Evolutionary conservation across 23 red algal species (phyloP), one percentile per base, ranked within the genome.

Genomic region (Cyanidium caldarium): DNA sequence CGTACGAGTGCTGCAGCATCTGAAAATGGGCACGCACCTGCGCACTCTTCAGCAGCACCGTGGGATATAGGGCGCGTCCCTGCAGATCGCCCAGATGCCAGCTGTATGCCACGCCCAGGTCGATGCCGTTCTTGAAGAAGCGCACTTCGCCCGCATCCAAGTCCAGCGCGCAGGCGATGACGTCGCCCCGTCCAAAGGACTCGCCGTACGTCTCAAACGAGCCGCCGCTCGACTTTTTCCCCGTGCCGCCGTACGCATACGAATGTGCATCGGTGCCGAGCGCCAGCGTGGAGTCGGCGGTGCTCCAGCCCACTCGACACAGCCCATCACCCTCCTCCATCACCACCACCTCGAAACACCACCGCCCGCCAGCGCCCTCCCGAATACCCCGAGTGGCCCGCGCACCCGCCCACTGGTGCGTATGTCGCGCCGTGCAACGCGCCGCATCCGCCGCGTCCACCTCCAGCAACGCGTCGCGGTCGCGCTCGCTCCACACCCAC

Each of bases 301-400:
- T 75, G 40, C 80, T 76, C 87, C 87, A 93, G 3, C 87, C 87
- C n/a, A 93, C 69, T 21, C 87, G 75, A 84, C 78, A 78, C 30
- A 93, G 81, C n/a, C 87, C 87, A 31, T 93, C 87, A 68, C 79
- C 80, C n/a, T n/a, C n/a, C n/a, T n/a, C n/a, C 17, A 51, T 19
- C 39, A 82, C 72, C 34, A 67, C 34, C 0, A 77, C 87, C 5
- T 83, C 58, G 68, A 65, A 93, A 40, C 72, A 83, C 87, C 87
- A 93, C 35, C 75, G 73, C 29, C 87, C 87, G 2, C 23, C 40
- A 33, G 66, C 69, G 3, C 72, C 79, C 5, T 67, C 79, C n/a
- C 58, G 51, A 14, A 77, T 83, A 2, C 77, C 87, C 2, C 78
- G 68, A 16, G 78, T 44, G 30, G 77, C 87, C 56, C 81, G 77